Conservation (phyloP, 2,329 filamentous ascomycete species). For the Hymenoscyphus infarciens region DNA sequence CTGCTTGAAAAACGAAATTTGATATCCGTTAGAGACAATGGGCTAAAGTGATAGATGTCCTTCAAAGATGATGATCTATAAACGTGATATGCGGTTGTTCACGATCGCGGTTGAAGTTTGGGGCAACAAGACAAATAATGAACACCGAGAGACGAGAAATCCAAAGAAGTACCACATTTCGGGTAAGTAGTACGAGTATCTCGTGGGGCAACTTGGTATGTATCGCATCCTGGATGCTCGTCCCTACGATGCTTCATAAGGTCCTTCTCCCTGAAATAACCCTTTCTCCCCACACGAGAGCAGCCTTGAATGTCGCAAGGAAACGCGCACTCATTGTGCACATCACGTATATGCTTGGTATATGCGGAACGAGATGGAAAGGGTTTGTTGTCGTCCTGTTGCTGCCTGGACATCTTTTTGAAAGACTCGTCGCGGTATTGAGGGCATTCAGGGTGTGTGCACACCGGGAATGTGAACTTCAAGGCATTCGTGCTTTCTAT, state of each 20-base stretch:
- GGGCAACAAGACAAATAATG: neutral
- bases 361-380: slow-evolving; percentile 31
- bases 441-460: slow-evolving; percentile 14
- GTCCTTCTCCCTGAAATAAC: slow-evolving; percentile 26
- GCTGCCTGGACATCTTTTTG: slow-evolving; percentile 6
- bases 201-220: slow-evolving; percentile 4
- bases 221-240: slow-evolving; percentile 10
- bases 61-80: too few relatives aligned
- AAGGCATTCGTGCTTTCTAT: neutral
- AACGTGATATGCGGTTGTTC: too few relatives aligned
- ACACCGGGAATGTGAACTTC: slow-evolving; percentile 15
- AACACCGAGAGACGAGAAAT: neutral
- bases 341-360: slow-evolving; percentile 37
- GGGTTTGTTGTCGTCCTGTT: slow-evolving; percentile 11
- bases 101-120: too few relatives aligned
- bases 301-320: slow-evolving; percentile 36
- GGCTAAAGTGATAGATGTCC: too few relatives aligned
- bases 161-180: neutral
- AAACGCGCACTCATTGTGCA: slow-evolving; percentile 36
- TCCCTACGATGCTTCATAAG: slow-evolving; percentile 19
- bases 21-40: too few relatives aligned
- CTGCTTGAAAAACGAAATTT: too few relatives aligned
- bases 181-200: neutral
- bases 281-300: slow-evolving; percentile 18
- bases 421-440: slow-evolving; percentile 16